Conservation (phyloP, 352 stramenopile species). For the Stramenopiles sp. region DNA sequence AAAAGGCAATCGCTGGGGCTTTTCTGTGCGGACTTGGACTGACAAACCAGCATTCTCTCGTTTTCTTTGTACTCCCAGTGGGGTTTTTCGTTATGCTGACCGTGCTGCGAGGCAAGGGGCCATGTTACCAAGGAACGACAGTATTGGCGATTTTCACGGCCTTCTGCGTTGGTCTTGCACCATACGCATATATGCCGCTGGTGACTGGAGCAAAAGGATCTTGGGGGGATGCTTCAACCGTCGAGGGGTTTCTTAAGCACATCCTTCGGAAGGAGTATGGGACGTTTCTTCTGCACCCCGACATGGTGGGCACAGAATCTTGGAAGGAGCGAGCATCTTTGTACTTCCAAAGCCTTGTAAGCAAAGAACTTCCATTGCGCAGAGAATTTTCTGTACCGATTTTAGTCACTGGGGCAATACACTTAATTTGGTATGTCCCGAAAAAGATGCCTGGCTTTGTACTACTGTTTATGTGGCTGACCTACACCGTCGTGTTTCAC, state of each 20-base stretch:
- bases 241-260: slow-evolving; percentile 66
- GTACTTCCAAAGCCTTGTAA: slow-evolving; percentile 45
- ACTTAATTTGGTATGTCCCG: no score
- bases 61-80: slow-evolving; percentile 70
- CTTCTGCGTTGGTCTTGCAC: not conserved
- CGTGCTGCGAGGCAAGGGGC: slow-evolving; percentile 32
- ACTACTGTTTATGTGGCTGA: not conserved
- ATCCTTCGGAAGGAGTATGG: slow-evolving; percentile 72
- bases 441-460: no score
- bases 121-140: slow-evolving; percentile 17
- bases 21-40: slow-evolving; percentile 70
- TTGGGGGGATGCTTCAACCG: slow-evolving; percentile 66
- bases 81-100: slow-evolving; percentile 29
- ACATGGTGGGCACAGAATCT: slow-evolving; percentile 32
- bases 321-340: slow-evolving; percentile 40
- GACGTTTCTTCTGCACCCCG: slow-evolving; percentile 70
- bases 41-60: slow-evolving; percentile 84
- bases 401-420: no score
- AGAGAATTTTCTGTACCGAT: not conserved
- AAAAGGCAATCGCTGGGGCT: slow-evolving; percentile 36
- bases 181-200: slow-evolving; percentile 47
- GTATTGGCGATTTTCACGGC: not conserved
- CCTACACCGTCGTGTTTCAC: slow-evolving; percentile 80
- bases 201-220: slow-evolving; percentile 49
- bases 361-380: not conserved